A percentile compares a stretch with the other conserved stretches of the same genome.
These are phyloP conservation scores for Arctostaphylos glauca DNA, from an alignment of 148 eudicot species.

Conservation along the genomic window DNA sequence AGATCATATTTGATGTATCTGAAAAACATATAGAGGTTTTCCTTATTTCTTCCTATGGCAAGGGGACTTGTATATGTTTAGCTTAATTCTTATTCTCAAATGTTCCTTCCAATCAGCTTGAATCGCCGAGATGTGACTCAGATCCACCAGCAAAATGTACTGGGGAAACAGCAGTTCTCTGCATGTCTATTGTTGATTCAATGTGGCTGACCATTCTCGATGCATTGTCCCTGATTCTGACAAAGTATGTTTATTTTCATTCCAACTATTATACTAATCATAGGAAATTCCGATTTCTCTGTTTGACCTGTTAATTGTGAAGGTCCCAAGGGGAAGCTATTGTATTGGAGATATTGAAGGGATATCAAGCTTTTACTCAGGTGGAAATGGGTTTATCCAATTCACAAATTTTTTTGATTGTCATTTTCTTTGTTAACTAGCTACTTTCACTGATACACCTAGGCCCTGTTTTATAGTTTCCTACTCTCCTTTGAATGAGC, in stretches of 20 bases:
- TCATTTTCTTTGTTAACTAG: neutral
- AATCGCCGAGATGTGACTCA: slow-evolving; percentile 81
- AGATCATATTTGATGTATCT: neutral
- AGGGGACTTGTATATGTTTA: neutral
- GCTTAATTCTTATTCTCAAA: slow-evolving; percentile 13
- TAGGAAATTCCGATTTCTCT: neutral
- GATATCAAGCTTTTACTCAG: slow-evolving; percentile 99
- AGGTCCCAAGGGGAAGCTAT: slow-evolving; percentile 99
- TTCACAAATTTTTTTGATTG: neutral
- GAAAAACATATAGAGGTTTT: neutral
- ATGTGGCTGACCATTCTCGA: slow-evolving; percentile 91
- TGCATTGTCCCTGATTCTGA: slow-evolving; percentile 79
- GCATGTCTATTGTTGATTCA: slow-evolving; percentile 89
- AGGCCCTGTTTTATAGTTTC: neutral
- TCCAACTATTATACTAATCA: neutral
- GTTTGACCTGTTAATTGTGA: slow-evolving; percentile 32
- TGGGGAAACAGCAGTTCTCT: slow-evolving; percentile 78
- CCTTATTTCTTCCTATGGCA: neutral
- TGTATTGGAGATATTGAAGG: slow-evolving; percentile 90
- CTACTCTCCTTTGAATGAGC: neutral
- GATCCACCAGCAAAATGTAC: slow-evolving; percentile 54
- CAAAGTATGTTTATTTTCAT: slow-evolving; percentile 51
- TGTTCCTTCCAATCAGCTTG: slow-evolving; percentile 61
- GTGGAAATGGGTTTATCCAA: slow-evolving; percentile 24
- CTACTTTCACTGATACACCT: neutral